These are phyloP conservation scores for Aureobasidium lini DNA, from an alignment of 2,329 filamentous ascomycete species.

Conservation along the genomic window DNA sequence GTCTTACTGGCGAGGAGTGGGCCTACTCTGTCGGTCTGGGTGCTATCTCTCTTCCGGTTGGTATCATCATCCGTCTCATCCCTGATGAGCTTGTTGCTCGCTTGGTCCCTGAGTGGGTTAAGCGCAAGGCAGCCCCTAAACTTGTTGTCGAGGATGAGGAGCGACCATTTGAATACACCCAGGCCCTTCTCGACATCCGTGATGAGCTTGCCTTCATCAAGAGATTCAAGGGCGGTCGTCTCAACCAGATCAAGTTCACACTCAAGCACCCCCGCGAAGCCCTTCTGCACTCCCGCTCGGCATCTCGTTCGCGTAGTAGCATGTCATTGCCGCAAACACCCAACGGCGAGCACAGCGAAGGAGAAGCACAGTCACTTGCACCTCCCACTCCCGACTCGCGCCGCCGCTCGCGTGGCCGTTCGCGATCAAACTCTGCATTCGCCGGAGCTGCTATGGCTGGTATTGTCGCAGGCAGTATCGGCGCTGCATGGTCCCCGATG, in stretches of 20 bases:
- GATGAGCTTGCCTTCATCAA: slow-evolving; percentile 77
- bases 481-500: slow-evolving; percentile 62
- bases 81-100: slow-evolving; percentile 59
- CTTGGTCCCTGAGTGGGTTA: slow-evolving; percentile 33
- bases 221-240: slow-evolving; percentile 69
- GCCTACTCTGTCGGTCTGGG: slow-evolving; percentile 78
- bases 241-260: slow-evolving; percentile 74
- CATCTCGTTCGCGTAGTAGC: slow-evolving; percentile 54
- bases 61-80: slow-evolving; percentile 70
- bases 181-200: slow-evolving; percentile 64
- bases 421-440: slow-evolving; percentile 64
- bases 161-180: slow-evolving; percentile 53
- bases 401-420: slow-evolving; percentile 53
- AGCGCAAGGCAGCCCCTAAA: slow-evolving; percentile 34
- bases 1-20: slow-evolving; percentile 72
- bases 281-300: slow-evolving; percentile 56
- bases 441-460: slow-evolving; percentile 78
- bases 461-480: slow-evolving; percentile 68
- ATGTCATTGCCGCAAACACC: slow-evolving; percentile 60
- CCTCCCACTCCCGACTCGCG: slow-evolving; percentile 47
- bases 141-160: slow-evolving; percentile 36
- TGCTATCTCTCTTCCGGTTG: slow-evolving; percentile 76
- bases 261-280: slow-evolving; percentile 68
- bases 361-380: slow-evolving; percentile 34
- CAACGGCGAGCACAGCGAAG: slow-evolving; percentile 44